Base-by-base conservation (phyloP, 306 rosid species). In the Sindora glabra region DNA sequence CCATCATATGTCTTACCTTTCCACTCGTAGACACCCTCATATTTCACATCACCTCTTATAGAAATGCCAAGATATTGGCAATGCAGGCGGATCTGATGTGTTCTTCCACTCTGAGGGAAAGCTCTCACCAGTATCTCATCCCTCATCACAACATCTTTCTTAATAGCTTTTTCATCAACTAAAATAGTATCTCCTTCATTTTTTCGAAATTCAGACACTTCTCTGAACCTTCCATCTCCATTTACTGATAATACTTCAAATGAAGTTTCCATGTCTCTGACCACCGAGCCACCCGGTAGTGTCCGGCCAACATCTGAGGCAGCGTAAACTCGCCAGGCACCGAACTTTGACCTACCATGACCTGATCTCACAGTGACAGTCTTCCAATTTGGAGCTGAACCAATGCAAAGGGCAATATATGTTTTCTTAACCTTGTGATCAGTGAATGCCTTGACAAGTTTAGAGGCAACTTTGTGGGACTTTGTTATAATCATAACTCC, bases 11-110 rank as follows among this genome's bases (percentile, higher is more conserved):
- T 48, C 11, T 4, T 39, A 16, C 80, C 92, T 51, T 74, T 75
- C 94, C 92, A 92, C 46, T 88, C 85, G n/a, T 48, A 58, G 23
- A 70, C 82, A 37, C 96, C 98, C 64, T 88, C 95, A 55, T 92
- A 92, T 77, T 92, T 92, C 59, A 92, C 96, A 74, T 92, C 98
- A 25, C 98, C 96, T 52, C 72, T 54, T 3, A 92, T 81, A 2
- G 96, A 81, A 74, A 86, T 85, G 75, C 96, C 94, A 46, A 92
- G 84, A 72, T 85, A 88, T 46, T 92, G 96, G 59, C 95, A 88
- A 19, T 88, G 98, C 83, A 86, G 56, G 15, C 88, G 94, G 77
- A 92, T 92, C 60, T 92, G 98, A 75, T 92, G 98, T 6, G 98
- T 83, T 75, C 96, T 74, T 71, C 98, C 98, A 66, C 92, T 88